A percentile compares a stretch with the other conserved stretches of the same genome.
Evolutionary conservation across 768 basidiomycete species (phyloP).

Genomic region (Auricularia cornea): DNA sequence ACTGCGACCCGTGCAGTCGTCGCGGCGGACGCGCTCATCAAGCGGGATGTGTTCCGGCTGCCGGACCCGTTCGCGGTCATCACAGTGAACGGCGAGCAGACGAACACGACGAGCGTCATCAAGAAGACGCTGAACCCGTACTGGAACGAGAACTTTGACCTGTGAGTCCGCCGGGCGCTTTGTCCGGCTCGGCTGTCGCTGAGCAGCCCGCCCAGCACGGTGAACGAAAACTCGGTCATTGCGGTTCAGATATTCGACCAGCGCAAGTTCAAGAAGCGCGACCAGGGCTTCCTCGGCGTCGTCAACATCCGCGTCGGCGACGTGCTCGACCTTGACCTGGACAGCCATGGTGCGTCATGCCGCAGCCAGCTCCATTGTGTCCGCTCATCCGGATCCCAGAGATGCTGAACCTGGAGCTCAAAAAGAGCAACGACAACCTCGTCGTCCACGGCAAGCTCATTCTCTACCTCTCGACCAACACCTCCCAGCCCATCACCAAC

Average conservation of each 20-base stretch:
- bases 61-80: constrained; percentile 98
- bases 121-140: constrained; percentile 93
- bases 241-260: constrained; percentile 99
- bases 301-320: constrained; percentile 91
- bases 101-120: constrained; percentile 92
- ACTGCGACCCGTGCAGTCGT: constrained; percentile 51
- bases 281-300: constrained; percentile 97
- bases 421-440: constrained; percentile 98
- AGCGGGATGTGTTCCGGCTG: constrained; percentile 91
- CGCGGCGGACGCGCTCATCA: constrained; percentile 87
- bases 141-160: constrained; percentile 98
- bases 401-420: constrained; percentile 93
- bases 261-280: constrained; percentile 96
- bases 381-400: constrained; percentile 41
- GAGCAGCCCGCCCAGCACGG: constrained; percentile 46
- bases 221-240: constrained; percentile 96
- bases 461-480: constrained; percentile 90
- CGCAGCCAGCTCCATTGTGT: not conserved
- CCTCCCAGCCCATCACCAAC: constrained; percentile 74
- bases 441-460: constrained; percentile 97
- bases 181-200: not conserved
- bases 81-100: constrained; percentile 96
- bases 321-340: constrained; percentile 84
- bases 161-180: constrained; percentile 43
- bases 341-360: constrained; percentile 72